These are phyloP conservation scores for Euphrasia confusa DNA, from an alignment of 257 asterid species.

Conservation along the genomic window DNA sequence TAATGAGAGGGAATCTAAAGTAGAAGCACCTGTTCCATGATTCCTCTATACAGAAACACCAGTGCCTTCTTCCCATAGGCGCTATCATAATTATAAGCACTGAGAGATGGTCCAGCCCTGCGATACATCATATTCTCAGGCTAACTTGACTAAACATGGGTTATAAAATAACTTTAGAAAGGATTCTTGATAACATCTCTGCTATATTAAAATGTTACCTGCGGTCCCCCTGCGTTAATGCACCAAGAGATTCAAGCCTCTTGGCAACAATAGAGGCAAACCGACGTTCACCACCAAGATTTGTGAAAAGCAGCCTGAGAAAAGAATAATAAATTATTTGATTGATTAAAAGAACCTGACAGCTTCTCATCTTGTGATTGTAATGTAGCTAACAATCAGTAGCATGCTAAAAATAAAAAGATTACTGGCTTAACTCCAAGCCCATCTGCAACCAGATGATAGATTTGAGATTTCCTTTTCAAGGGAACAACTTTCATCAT, in stretches of 20 bases:
- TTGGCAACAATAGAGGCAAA: constrained; percentile 98
- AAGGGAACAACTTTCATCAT: constrained; percentile 1
- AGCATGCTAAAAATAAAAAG: constrained; percentile 16
- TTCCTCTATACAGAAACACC: constrained; percentile 65
- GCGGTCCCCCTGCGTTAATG: constrained; percentile 98
- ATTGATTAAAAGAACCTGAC: constrained; percentile 19
- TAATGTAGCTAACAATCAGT: constrained; percentile 13
- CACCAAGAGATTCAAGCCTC: constrained; percentile 97
- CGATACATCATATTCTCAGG: constrained; percentile 30
- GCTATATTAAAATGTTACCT: constrained; percentile 43
- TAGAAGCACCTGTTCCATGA: constrained; percentile 73
- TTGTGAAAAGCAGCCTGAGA: constrained; percentile 79
- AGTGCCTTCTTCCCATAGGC: constrained; percentile 86
- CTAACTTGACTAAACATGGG: constrained; percentile 15
- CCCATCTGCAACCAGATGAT: constrained; percentile 2
- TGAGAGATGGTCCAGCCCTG: constrained; percentile 97
- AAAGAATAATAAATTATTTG: constrained; percentile 10
- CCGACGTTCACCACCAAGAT: constrained; percentile 98
- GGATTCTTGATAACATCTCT: constrained; percentile 10
- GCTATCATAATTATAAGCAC: constrained; percentile 95
- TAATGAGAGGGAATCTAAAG: constrained; percentile 18
- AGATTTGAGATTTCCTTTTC: constrained; percentile 4
- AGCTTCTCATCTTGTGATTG: constrained; percentile 11
- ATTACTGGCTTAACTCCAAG: constrained; percentile 13
- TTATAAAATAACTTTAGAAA: constrained; percentile 10